These are phyloP conservation scores for Chaetomium cochliodes DNA, from an alignment of 495 filamentous ascomycete genomes.

Conservation along the genomic window DNA sequence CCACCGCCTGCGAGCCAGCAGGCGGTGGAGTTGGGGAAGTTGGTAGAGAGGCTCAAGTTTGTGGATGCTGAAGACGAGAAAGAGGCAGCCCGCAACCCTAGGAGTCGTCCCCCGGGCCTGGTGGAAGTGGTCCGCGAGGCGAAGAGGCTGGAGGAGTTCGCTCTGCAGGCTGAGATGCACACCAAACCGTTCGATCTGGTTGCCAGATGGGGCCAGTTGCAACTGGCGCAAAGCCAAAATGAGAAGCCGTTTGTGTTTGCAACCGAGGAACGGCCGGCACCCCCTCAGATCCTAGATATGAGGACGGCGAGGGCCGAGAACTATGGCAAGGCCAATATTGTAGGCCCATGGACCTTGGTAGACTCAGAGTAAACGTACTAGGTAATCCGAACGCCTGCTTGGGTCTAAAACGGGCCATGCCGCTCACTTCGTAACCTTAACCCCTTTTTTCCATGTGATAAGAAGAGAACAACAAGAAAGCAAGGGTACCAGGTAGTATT, in stretches of 20 bases:
- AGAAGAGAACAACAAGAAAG: too few relatives aligned
- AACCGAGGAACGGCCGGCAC: background rate
- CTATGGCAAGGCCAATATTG: background rate
- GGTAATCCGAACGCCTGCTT: background rate
- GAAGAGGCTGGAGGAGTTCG: constrained; percentile 1
- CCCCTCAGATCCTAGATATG: background rate
- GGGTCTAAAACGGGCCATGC: background rate
- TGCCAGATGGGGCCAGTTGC: background rate
- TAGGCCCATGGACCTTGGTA: background rate
- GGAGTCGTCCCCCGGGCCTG: constrained; percentile 11
- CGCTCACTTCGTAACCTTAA: too few relatives aligned
- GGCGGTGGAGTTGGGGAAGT: background rate
- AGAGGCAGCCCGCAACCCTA: background rate
- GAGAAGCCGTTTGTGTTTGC: background rate
- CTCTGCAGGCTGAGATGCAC: background rate
- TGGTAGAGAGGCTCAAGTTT: background rate
- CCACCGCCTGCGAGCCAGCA: background rate
- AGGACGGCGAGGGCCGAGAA: background rate
- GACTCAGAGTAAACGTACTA: background rate
- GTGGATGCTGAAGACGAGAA: background rate
- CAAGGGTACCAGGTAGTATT: too few relatives aligned
- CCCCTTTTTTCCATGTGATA: too few relatives aligned
- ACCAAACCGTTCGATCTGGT: background rate
- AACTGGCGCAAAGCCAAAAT: too few relatives aligned
- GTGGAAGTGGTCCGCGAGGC: background rate